phyloP scores from a whole-genome alignment of 768 basidiomycete species.

The Austroboletus festivus region DNA sequence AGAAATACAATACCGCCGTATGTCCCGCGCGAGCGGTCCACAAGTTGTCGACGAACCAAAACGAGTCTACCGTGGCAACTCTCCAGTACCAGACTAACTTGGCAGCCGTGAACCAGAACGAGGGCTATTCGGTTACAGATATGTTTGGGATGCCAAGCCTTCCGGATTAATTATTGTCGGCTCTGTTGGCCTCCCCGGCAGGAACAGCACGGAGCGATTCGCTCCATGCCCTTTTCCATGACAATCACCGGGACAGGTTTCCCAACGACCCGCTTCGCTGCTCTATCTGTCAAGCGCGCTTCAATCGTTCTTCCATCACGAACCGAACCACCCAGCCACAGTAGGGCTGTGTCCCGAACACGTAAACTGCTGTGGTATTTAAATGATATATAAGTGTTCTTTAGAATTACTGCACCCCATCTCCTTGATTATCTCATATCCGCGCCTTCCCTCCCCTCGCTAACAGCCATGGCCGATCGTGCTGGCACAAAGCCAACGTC shows the following conservation, averaged over 20 bases:
- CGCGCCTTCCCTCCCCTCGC: background rate
- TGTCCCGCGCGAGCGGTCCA: background rate
- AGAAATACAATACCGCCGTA: background rate
- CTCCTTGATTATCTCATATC: background rate
- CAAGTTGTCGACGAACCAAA: background rate
- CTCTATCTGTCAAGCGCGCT: background rate
- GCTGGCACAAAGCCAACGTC: background rate
- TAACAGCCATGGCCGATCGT: conserved; percentile 10
- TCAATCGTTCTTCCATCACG: conserved; percentile 15
- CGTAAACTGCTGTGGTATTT: background rate
- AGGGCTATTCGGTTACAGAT: background rate
- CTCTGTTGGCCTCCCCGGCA: background rate
- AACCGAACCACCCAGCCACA: background rate
- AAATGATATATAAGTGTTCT: background rate
- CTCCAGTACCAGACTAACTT: background rate
- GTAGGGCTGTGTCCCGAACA: background rate
- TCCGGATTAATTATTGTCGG: background rate
- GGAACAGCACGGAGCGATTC: background rate
- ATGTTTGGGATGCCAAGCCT: background rate
- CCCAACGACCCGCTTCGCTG: background rate
- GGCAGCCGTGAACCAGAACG: background rate
- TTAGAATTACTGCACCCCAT: background rate
- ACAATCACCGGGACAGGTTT: background rate
- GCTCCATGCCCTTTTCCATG: conserved; percentile 2
- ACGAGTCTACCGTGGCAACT: background rate